Conservation (phyloP, 257 asterid genomes). For the Salvia hispanica region DNA sequence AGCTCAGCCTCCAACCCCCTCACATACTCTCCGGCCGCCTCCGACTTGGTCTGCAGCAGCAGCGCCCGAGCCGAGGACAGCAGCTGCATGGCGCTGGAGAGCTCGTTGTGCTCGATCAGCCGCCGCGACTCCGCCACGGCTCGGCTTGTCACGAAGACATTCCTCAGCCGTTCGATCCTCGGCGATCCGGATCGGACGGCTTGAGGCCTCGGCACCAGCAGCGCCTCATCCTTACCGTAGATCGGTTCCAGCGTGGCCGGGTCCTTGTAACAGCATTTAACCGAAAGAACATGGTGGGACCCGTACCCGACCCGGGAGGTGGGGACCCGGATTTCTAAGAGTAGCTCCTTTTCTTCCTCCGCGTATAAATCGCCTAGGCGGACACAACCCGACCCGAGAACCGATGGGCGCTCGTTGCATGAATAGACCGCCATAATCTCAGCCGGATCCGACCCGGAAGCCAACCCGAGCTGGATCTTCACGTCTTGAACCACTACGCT, state of each 20-base stretch:
- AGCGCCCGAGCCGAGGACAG: conserved; percentile 71
- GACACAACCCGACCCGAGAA: conserved; percentile 53
- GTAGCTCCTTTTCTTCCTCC: conserved; percentile 71
- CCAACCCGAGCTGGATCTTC: conserved; percentile 61
- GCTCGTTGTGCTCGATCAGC: conserved; percentile 62
- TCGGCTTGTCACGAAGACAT: conserved; percentile 61
- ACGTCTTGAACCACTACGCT: conserved; percentile 86
- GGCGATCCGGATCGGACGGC: conserved; percentile 50
- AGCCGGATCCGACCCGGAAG: conserved; percentile 75
- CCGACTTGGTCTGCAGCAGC: conserved; percentile 55
- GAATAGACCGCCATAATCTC: conserved; percentile 76
- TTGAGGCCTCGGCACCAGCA: conserved; percentile 67
- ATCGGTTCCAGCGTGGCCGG: conserved; percentile 59
- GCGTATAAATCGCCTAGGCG: conserved; percentile 80
- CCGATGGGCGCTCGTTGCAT: conserved; percentile 50
- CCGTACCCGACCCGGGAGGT: conserved; percentile 42
- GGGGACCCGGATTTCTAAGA: conserved; percentile 72
- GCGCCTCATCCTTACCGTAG: conserved; percentile 48
- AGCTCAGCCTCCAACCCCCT: conserved; percentile 67
- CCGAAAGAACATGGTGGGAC: conserved; percentile 67
- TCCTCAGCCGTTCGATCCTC: conserved; percentile 61
- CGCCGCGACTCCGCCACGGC: conserved; percentile 79
- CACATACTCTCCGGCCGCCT: conserved; percentile 47
- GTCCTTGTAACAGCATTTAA: conserved; percentile 55
- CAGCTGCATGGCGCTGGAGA: conserved; percentile 66